Base-by-base conservation (phyloP, 345 rosid species). In the Populus euphratica region DNA sequence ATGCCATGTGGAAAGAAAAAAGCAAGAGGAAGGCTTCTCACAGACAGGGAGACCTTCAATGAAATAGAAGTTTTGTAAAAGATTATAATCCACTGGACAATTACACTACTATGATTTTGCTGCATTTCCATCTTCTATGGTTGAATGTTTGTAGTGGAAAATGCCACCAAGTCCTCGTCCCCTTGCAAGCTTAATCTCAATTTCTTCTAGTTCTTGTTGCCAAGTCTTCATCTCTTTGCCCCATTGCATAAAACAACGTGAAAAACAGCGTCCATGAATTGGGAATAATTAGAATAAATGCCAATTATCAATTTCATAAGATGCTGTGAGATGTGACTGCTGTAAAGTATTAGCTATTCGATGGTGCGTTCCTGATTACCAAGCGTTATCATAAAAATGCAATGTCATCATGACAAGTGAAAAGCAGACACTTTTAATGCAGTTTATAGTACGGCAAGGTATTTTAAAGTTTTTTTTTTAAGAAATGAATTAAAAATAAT, bases 181-280 rank as follows among this genome's bases (percentile, higher is more conserved):
- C 75, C 74, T 89, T 10, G 98, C 92, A 35, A 91, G 96, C 75
- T 88, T 33, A 33, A 33, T 85, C 87, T 92, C 99, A 69, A 96
- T 74, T 83, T 93, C 96, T 61, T 74, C 86, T 75, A 95, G 81
- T 73, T 90, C 90, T 35, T 81, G 80, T 72, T 63, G 86, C 86
- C 33, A 92, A 79, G 39, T 68, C 85, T 66, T 93, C 95, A 54
- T 93, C 94, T 85, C 88, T 89, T 78, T 80, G 68, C 84, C 88
- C 87, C 74, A 92, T 74, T 71, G 77, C 96, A 97, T 90, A 83
- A 67, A 80, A 82, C 54, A 38, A 69, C 1, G 38, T 33, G 75
- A 76, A 71, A 23, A 63, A 59, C 25, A 7, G 64, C 18, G 43
- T 50, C 16, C 12, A 69, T 67, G 67, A 78, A 29, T 18, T 61